Percentiles rank a stretch among this genome's conserved stretches.
phyloP scores from a whole-genome alignment of 2,329 filamentous ascomycete genomes.

The Sporothrix pseudoabietina region DNA sequence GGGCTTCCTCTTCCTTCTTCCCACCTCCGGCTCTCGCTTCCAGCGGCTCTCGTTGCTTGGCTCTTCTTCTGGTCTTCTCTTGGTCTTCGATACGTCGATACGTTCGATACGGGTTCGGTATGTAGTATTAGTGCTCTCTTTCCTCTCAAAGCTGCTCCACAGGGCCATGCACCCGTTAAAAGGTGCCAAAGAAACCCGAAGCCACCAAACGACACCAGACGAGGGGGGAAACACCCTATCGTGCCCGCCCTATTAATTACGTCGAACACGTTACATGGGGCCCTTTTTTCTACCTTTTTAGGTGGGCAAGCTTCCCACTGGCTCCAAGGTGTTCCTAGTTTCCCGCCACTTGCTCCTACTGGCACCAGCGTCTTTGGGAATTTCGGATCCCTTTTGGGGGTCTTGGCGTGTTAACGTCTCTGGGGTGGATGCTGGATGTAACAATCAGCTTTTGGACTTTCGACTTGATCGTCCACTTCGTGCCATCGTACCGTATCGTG shows the following conservation, averaged over 20 bases:
- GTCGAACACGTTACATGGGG: conserved; percentile 26
- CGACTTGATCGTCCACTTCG: neutral
- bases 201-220: neutral
- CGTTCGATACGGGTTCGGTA: neutral
- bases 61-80: neutral
- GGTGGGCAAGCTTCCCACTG: neutral
- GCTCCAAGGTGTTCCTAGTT: neutral
- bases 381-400: neutral
- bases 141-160: neutral
- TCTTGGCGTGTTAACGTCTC: neutral
- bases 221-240: neutral
- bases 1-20: neutral
- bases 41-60: neutral
- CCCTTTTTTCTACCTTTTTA: neutral
- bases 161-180: neutral
- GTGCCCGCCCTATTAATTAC: neutral
- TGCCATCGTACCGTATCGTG: neutral
- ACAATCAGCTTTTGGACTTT: conserved; percentile 13
- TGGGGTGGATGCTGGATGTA: conserved; percentile 23
- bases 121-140: neutral
- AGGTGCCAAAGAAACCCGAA: neutral
- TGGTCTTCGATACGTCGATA: neutral
- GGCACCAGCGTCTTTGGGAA: neutral
- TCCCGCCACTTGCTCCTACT: neutral
- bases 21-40: neutral